Percentiles rank a stretch among this genome's conserved stretches.
These are phyloP conservation scores for Stagonosporopsis vannaccii DNA, from an alignment of 2,329 filamentous ascomycete genomes.

Conservation along the genomic window DNA sequence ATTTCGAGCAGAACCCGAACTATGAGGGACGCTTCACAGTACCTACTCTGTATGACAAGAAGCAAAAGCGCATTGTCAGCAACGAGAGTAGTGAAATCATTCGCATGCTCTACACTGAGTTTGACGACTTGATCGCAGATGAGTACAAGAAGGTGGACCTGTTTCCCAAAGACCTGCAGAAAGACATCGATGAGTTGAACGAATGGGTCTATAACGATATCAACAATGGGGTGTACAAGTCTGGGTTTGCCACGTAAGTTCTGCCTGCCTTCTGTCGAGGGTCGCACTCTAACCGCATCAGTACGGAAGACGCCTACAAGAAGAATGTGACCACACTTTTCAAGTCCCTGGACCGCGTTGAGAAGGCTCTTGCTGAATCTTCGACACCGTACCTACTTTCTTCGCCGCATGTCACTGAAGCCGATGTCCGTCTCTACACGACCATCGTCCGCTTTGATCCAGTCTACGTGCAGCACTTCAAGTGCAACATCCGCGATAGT, in stretches of 20 bases:
- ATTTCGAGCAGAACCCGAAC: constrained; percentile 75
- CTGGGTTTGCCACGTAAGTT: constrained; percentile 58
- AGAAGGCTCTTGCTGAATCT: constrained; percentile 51
- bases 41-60: constrained; percentile 83
- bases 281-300: constrained; percentile 11
- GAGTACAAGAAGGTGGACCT: constrained; percentile 55
- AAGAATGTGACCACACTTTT: constrained; percentile 57
- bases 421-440: constrained; percentile 60
- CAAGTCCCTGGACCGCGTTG: constrained; percentile 57
- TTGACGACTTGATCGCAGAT: constrained; percentile 66
- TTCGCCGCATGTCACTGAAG: constrained; percentile 55
- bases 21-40: constrained; percentile 87
- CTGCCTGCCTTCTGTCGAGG: not conserved
- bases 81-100: constrained; percentile 95
- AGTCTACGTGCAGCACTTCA: constrained; percentile 67
- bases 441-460: constrained; percentile 69
- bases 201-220: constrained; percentile 62
- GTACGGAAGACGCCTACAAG: constrained; percentile 59
- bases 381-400: constrained; percentile 58
- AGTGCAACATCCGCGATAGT: constrained; percentile 82
- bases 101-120: constrained; percentile 84
- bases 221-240: constrained; percentile 62
- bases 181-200: constrained; percentile 58
- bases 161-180: constrained; percentile 53
- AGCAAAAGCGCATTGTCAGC: constrained; percentile 78